phyloP scores from a whole-genome alignment of 805 yeast species.

The Ogataea thermomethanolica region DNA sequence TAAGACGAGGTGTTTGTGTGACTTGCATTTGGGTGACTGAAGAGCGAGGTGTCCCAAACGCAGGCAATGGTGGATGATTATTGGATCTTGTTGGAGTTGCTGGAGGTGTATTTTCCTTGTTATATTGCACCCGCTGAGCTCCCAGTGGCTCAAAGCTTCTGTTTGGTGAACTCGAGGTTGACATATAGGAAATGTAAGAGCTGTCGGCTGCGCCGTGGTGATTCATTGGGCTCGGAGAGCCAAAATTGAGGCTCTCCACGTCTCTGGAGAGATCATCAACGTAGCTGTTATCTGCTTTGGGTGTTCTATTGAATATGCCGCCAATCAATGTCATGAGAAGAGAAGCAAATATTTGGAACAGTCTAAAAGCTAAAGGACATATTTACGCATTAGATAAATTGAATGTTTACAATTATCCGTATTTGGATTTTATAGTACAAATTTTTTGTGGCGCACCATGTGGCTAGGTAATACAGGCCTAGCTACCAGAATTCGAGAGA shows the following conservation, averaged over 20 bases:
- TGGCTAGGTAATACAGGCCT: neutral
- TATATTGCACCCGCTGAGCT: slow-evolving; percentile 34
- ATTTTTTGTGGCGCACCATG: slow-evolving; percentile 1
- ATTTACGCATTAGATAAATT: slow-evolving; percentile 6
- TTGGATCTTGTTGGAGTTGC: slow-evolving; percentile 27
- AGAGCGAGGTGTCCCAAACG: slow-evolving; percentile 23
- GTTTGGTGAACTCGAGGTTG: slow-evolving; percentile 31
- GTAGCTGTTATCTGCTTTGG: slow-evolving; percentile 26
- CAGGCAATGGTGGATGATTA: slow-evolving; percentile 18
- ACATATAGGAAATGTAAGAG: slow-evolving; percentile 26
- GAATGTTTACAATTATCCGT: slow-evolving; percentile 15
- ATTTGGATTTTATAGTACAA: slow-evolving; percentile 5
- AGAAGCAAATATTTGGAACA: slow-evolving; percentile 1
- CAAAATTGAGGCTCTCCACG: slow-evolving; percentile 33
- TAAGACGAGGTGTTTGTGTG: slow-evolving; percentile 25
- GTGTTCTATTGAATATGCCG: slow-evolving; percentile 29
- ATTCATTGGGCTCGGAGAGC: slow-evolving; percentile 26
- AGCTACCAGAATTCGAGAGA: neutral
- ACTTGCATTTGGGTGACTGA: slow-evolving; percentile 23
- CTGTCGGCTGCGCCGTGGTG: slow-evolving; percentile 20
- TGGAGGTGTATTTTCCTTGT: slow-evolving; percentile 40
- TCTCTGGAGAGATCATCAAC: slow-evolving; percentile 34
- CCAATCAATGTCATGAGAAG: slow-evolving; percentile 29
- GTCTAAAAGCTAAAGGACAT: slow-evolving; percentile 1
- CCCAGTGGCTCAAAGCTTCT: slow-evolving; percentile 26